Evolutionary conservation across 345 rosid genomes (phyloP).

Genomic region (Camelina sativa): DNA sequence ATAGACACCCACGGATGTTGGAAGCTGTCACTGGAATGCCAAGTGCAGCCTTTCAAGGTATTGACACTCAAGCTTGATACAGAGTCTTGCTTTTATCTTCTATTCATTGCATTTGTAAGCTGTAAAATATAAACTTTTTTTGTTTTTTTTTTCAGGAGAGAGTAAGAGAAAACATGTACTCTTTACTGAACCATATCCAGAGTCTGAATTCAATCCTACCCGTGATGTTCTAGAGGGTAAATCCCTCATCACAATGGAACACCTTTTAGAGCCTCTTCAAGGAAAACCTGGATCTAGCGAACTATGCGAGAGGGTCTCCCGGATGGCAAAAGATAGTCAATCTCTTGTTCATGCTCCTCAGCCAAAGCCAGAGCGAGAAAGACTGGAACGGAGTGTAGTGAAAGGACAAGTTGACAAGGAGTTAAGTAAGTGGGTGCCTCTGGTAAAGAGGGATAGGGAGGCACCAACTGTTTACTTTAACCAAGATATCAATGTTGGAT

Average conservation of each 20-base stretch:
- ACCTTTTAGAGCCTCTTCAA: constrained; percentile 67
- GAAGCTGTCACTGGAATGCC: constrained; percentile 80
- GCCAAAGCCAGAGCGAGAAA: constrained; percentile 65
- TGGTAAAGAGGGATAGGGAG: constrained; percentile 81
- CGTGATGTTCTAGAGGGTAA: constrained; percentile 77
- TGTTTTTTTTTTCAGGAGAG: constrained; percentile 54
- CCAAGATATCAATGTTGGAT: constrained; percentile 66
- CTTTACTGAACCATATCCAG: constrained; percentile 74
- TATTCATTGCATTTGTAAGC: constrained; percentile 7
- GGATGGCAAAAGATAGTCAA: constrained; percentile 51
- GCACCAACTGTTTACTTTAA: constrained; percentile 75
- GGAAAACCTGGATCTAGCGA: constrained; percentile 61
- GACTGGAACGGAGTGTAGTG: constrained; percentile 74
- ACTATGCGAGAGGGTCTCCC: constrained; percentile 56
- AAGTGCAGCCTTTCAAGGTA: constrained; percentile 71
- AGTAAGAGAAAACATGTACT: constrained; percentile 54
- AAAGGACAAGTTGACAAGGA: constrained; percentile 60
- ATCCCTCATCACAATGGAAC: constrained; percentile 56
- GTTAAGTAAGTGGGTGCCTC: constrained; percentile 69
- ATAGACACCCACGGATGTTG: constrained; percentile 75
- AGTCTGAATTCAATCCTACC: constrained; percentile 85
- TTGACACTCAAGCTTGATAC: not conserved
- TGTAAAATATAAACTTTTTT: not conserved
- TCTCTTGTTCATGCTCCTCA: constrained; percentile 72
- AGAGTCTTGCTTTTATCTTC: constrained; percentile 9